Base-by-base conservation (phyloP, 208 protist species). In the Leishmania tropica region DNA sequence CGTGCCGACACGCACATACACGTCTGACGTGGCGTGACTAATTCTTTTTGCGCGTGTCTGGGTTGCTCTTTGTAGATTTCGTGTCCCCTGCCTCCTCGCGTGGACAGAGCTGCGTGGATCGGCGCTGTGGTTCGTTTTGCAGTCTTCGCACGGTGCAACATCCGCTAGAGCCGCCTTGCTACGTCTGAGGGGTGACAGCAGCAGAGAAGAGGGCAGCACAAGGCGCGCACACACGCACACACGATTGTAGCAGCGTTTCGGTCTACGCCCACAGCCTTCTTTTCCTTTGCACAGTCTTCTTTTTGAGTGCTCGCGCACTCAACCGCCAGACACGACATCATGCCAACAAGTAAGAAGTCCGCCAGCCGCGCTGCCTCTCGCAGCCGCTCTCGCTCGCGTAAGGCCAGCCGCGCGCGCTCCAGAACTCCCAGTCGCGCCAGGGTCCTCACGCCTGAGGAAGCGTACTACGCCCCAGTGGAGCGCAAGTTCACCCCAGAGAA, bases 401-500 rank as follows among this genome's bases (percentile, higher is more conserved):
- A 70, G 70, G 53, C 80, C n/a, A 90, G 79, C 53, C 28, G 64
- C 37, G 40, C 70, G n/a, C 76, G 79, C 53, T 79, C 80, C 15
- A 40, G 35, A 35, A 68, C 78, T 5, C n/a, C 84, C 37, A 68
- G 28, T 47, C 31, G 47, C 45, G 10, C 74, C 13, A 67, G 42
- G 17, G 77, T 68, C 28, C 82, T 88, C 51, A 93, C 87, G 1
- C 80, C 87, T 21, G 88, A 93, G 47, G 89, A 95, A 79, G 58
- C 82, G 67, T 96, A 94, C 88, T 81, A 91, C 71, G 62, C 87
- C 15, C 64, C 78, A n/a, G 83, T 89, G 53, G 82, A 88, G 71
- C 83, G 83, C 76, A 90, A 81, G 70, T 96, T 96, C 82, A 96
- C 92, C 15, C 94, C 94, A 0, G 91, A 97, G 81, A 93, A 90